Percentiles rank a stretch among this genome's conserved stretches.
These are phyloP conservation scores for Dionaea muscipula DNA, from an alignment of 179 eudicot genomes.

Conservation along the genomic window DNA sequence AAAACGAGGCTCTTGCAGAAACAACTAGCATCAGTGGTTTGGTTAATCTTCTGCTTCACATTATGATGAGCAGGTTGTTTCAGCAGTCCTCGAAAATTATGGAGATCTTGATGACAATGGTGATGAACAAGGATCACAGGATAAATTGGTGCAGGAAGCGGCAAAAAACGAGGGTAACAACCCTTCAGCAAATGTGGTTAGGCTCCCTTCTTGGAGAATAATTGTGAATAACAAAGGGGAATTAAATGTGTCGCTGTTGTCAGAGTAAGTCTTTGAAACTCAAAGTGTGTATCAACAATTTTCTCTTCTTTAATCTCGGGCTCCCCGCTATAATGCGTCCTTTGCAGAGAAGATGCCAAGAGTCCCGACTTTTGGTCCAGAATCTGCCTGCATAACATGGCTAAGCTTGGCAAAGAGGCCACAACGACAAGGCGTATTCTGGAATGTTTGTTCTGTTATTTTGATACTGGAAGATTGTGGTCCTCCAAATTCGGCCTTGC, in stretches of 20 bases:
- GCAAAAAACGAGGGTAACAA: constrained; percentile 34
- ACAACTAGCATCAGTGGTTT: too few species aligned
- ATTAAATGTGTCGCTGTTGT: constrained; percentile 56
- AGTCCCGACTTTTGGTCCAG: constrained; percentile 85
- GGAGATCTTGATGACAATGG: constrained; percentile 22
- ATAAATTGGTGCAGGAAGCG: constrained; percentile 57
- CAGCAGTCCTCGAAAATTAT: constrained; percentile 76
- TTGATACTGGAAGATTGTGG: constrained; percentile 71
- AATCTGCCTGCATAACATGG: constrained; percentile 90
- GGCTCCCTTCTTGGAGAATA: constrained; percentile 64
- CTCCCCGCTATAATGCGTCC: neutral
- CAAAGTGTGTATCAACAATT: neutral
- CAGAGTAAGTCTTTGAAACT: constrained; percentile 35
- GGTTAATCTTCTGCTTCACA: constrained; percentile 2
- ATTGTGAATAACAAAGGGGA: constrained; percentile 72
- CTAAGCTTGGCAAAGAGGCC: constrained; percentile 82
- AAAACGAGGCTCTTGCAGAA: neutral
- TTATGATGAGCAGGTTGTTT: constrained; percentile 52
- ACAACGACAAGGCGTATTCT: constrained; percentile 85
- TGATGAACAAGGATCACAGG: constrained; percentile 20
- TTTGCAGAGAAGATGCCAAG: constrained; percentile 61
- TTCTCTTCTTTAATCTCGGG: neutral
- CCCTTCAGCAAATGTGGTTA: constrained; percentile 33
- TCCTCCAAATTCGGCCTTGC: constrained; percentile 60
- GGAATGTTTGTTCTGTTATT: constrained; percentile 79